Percentiles rank a stretch among this genome's conserved stretches.
Evolutionary conservation across 257 asterid species (phyloP).

Genomic region (Coffea canephora): DNA sequence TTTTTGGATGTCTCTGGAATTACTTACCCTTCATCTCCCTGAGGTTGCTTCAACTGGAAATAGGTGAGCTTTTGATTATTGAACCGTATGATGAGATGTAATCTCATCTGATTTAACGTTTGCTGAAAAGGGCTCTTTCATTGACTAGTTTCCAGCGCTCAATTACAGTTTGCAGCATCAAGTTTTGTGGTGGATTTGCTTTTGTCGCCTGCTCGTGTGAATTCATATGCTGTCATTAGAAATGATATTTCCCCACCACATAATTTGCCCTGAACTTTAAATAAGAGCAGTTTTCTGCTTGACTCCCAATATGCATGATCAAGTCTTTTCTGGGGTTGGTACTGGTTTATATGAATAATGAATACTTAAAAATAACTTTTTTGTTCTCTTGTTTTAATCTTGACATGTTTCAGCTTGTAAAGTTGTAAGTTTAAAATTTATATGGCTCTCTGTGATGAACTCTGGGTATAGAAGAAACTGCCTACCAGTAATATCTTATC

Average conservation of each 20-base stretch:
- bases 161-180: neutral
- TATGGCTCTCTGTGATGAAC: neutral
- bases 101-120: neutral
- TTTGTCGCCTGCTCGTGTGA: neutral
- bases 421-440: neutral
- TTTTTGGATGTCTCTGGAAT: neutral
- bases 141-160: neutral
- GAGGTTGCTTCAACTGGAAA: neutral
- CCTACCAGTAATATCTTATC: neutral
- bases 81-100: neutral
- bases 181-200: neutral
- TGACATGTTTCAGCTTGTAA: neutral
- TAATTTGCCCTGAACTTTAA: neutral
- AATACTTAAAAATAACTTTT: neutral
- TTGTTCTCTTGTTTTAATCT: neutral
- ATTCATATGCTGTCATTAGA: neutral
- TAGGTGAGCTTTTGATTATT: conserved; percentile 1
- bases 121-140: neutral
- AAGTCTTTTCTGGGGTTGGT: neutral
- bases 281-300: neutral
- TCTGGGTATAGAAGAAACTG: neutral
- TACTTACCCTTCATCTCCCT: neutral
- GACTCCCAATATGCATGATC: neutral
- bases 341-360: neutral
- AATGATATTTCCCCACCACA: neutral